Evolutionary conservation across 2,329 filamentous ascomycete genomes (phyloP).

Genomic region (Botrytis aclada): DNA sequence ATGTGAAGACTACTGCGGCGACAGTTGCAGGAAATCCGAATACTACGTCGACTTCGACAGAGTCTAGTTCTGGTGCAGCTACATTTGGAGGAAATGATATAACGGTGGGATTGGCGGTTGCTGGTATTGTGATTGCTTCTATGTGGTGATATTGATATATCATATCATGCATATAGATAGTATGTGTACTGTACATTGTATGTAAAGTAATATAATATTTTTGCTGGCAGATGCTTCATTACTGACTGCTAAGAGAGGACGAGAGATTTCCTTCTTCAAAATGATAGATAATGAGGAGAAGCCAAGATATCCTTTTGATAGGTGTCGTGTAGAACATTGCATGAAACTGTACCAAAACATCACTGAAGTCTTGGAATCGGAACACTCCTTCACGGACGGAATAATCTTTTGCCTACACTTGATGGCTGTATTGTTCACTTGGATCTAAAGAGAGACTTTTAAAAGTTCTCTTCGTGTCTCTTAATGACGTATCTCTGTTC

Average conservation of each 20-base stretch:
- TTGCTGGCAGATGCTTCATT: neutral
- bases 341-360: neutral
- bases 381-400: neutral
- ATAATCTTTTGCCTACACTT: neutral
- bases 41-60: neutral
- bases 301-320: neutral
- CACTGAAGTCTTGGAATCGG: neutral
- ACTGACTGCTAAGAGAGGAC: neutral
- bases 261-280: neutral
- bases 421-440: neutral
- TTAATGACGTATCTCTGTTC: neutral
- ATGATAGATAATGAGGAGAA: neutral
- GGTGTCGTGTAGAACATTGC: neutral
- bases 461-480: neutral
- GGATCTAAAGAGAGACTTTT: neutral
- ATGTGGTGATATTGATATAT: neutral
- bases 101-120: neutral
- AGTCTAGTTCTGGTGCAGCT: neutral
- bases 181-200: neutral
- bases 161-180: neutral
- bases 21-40: slow-evolving; percentile 22
- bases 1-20: slow-evolving; percentile 45
- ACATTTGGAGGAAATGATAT: neutral
- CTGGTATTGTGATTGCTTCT: neutral
- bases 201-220: neutral